These are phyloP conservation scores for Aspergillus neotritici DNA, from an alignment of 2,329 filamentous ascomycete species.

Conservation along the genomic window DNA sequence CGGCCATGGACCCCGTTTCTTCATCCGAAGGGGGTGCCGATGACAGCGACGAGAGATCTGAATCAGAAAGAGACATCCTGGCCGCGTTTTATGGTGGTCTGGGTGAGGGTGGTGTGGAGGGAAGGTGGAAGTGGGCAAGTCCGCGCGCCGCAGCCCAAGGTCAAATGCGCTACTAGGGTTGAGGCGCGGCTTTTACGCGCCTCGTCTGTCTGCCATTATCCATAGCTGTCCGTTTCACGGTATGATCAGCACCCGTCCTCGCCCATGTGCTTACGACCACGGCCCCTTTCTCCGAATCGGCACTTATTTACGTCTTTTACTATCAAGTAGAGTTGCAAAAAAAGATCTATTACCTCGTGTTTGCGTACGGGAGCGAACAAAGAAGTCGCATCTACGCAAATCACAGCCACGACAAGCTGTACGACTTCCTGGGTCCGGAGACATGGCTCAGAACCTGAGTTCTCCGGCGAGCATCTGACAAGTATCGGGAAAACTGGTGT, in stretches of 20 bases:
- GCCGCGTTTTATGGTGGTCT: conserved; percentile 28
- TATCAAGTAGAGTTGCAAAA: too few relatives aligned
- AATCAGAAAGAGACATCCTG: conserved; percentile 48
- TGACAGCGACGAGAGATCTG: conserved; percentile 54
- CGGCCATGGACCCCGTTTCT: conserved; percentile 41
- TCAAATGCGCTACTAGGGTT: conserved; percentile 24
- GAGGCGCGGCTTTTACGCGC: conserved; percentile 32
- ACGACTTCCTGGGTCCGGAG: too few relatives aligned
- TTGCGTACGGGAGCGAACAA: too few relatives aligned
- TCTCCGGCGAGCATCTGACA: too few relatives aligned
- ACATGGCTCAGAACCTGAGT: too few relatives aligned
- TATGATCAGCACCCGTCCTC: conserved; percentile 16
- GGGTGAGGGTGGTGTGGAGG: conserved; percentile 15
- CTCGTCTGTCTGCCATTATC: conserved; percentile 21
- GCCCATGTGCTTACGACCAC: conserved; percentile 6
- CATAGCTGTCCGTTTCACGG: conserved; percentile 19
- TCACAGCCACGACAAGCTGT: too few relatives aligned
- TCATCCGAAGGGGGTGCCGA: conserved; percentile 57
- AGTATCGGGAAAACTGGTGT: too few relatives aligned
- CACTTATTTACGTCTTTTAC: too few relatives aligned
- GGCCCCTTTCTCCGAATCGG: background rate
- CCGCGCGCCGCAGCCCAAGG: conserved; percentile 19
- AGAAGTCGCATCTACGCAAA: too few relatives aligned
- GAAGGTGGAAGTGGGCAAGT: conserved; percentile 12
- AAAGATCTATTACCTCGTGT: too few relatives aligned